Percentiles rank a stretch among this genome's conserved stretches.
Conservation (phyloP, 306 rosid species). For the Vicia sativa region DNA sequence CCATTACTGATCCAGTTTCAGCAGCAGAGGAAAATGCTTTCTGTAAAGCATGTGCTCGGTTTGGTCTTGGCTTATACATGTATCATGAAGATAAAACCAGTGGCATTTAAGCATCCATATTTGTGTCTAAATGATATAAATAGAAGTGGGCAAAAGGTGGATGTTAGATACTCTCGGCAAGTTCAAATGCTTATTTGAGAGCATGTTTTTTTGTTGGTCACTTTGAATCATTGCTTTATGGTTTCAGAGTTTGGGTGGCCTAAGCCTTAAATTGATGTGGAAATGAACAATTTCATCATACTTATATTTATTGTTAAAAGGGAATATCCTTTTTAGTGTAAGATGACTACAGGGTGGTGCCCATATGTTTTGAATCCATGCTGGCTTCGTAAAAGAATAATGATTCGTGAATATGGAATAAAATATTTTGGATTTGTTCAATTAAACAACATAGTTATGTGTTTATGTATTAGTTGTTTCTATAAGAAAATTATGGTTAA, state of each 20-base stretch:
- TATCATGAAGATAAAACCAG: conserved; percentile 71
- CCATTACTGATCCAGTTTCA: conserved; percentile 76
- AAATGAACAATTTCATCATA: conserved; percentile 15
- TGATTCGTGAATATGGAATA: not conserved
- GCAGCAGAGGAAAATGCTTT: conserved; percentile 97
- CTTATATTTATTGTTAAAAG: conserved; percentile 1
- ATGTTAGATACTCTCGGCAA: conserved; percentile 11
- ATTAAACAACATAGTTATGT: not conserved
- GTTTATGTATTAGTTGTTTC: not conserved
- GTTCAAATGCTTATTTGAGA: conserved; percentile 23
- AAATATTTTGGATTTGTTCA: not conserved
- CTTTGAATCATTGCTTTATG: not conserved
- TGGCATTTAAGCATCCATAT: conserved; percentile 29
- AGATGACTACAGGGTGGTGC: not conserved
- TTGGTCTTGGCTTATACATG: conserved; percentile 95
- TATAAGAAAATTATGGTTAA: not conserved
- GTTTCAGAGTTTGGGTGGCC: conserved; percentile 19
- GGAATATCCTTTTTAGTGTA: conserved; percentile 8
- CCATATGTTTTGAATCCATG: not conserved
- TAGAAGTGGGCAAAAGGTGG: conserved; percentile 28
- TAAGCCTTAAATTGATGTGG: conserved; percentile 2
- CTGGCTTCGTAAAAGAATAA: not conserved
- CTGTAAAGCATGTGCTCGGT: conserved; percentile 96
- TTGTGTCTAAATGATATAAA: conserved; percentile 37
- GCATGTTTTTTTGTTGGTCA: conserved; percentile 21